Evolutionary conservation across 2,329 filamentous ascomycete genomes (phyloP), one percentile per base, ranked within the genome.

Genomic region (Aspergillus pseudoglaucus): DNA sequence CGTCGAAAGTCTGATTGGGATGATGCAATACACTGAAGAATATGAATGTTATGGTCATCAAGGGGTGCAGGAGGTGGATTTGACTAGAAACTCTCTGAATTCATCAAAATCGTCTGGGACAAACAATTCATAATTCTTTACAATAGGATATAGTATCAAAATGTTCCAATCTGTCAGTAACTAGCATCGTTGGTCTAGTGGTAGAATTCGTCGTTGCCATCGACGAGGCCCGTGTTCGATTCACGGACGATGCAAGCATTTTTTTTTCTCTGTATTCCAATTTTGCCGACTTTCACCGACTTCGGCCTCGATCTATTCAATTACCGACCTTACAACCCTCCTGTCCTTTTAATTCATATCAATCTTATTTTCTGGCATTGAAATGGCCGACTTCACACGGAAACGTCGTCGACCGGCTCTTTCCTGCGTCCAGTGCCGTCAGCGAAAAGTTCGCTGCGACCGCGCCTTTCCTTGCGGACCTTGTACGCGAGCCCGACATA

Each of bases 181-280:
- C 3, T 12, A 63, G 66, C 66, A 69, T 67, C 65, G 67, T 68
- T 69, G 66, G 66, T 69, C 66, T 69, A 69, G 66, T 69, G 66
- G 66, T 69, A 69, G 66, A 69, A 69, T 69, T 69, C 64, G 60
- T 69, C 66, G 66, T 69, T 69, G 66, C 66, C 66, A 69, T 70
- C 68, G 68, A 70, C 61, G 68, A 70, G 68, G 67, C 68, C 67
- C 68, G 67, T 67, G 68, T 70, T 70, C 68, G 68, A 70, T 70
- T 70, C 68, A 67, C 68, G 68, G 68, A 69, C 68, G 63, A 62
- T 64, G 63, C 61, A 65, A n/a, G n/a, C n/a, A n/a, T n/a, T 4
- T 47, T 15, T 8, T 35, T 45, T 54, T 53, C 44, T 30, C 6
- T 25, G 4, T 23, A 38, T 41, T 44, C n/a, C n/a, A n/a, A n/a